Evolutionary conservation across 78 protist species (phyloP).

Genomic region (Corallochytrium limacisporum): DNA sequence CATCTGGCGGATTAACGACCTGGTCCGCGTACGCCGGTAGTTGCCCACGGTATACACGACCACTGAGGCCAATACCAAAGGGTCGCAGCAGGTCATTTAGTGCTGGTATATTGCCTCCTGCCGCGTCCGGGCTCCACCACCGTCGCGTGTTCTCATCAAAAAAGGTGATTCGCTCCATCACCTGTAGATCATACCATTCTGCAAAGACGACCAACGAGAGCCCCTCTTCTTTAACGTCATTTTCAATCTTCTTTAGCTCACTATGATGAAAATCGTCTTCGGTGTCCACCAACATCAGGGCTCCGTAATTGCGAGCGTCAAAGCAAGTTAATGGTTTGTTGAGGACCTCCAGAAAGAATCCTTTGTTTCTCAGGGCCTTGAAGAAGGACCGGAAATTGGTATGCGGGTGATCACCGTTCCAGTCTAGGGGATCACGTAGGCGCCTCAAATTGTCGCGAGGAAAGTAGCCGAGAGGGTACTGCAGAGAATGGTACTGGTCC

Average conservation of each 20-base stretch:
- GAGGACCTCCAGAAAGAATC: constrained; percentile 53
- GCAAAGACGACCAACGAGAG: constrained; percentile 48
- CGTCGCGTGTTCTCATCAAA: constrained; percentile 66
- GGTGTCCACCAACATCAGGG: constrained; percentile 79
- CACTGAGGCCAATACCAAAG: constrained; percentile 50
- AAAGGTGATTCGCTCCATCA: constrained; percentile 54
- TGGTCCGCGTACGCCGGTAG: too few relatives aligned
- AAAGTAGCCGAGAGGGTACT: constrained; percentile 75
- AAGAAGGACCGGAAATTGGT: constrained; percentile 68
- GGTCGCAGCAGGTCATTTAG: constrained; percentile 64
- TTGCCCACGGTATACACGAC: too few relatives aligned
- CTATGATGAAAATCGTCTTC: constrained; percentile 67
- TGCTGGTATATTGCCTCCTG: constrained; percentile 81
- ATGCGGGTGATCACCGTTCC: constrained; percentile 92
- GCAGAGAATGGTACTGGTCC: constrained; percentile 64
- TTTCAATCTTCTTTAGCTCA: constrained; percentile 48
- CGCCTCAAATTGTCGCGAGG: constrained; percentile 68
- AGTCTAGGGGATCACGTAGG: constrained; percentile 68
- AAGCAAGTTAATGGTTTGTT: constrained; percentile 65
- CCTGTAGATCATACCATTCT: constrained; percentile 59
- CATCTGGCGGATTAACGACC: too few relatives aligned
- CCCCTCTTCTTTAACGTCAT: constrained; percentile 26
- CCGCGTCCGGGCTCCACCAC: constrained; percentile 57
- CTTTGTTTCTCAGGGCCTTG: constrained; percentile 10
- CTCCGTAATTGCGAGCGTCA: constrained; percentile 63